These are phyloP conservation scores for Dipteronia dyeriana DNA, from an alignment of 345 rosid species.

Conservation along the genomic window DNA sequence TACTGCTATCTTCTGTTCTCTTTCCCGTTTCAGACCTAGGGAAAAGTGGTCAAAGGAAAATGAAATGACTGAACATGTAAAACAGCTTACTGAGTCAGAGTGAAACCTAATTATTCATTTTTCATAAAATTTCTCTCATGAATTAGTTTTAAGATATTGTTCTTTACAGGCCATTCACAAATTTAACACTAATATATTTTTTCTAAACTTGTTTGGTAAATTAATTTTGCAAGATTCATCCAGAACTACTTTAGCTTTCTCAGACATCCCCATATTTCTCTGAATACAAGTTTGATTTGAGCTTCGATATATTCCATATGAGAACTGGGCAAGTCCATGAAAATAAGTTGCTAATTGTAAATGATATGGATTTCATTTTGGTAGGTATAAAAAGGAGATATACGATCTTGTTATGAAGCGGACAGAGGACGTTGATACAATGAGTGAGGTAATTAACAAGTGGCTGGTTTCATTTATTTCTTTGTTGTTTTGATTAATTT, in stretches of 20 bases:
- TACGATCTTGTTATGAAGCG: slow-evolving; percentile 84
- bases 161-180: not conserved
- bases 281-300: not conserved
- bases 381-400: slow-evolving; percentile 80
- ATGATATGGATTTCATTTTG: slow-evolving; percentile 20
- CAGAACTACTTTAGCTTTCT: not conserved
- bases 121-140: not conserved
- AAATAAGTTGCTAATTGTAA: not conserved
- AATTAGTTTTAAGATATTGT: not conserved
- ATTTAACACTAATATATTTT: not conserved
- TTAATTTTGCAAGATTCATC: not conserved
- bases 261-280: not conserved
- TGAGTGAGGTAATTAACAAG: slow-evolving; percentile 55
- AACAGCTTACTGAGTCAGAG: not conserved
- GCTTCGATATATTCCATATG: slow-evolving; percentile 9
- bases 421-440: slow-evolving; percentile 63
- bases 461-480: not conserved
- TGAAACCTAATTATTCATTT: not conserved
- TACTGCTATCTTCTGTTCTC: not conserved
- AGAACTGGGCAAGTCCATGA: not conserved
- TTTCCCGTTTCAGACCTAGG: not conserved
- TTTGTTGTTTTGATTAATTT: no score
- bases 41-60: not conserved
- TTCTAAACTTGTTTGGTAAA: not conserved
- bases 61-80: not conserved